Evolutionary conservation across 2,329 filamentous ascomycete species (phyloP).

Genomic region (Diaporthe sp.): DNA sequence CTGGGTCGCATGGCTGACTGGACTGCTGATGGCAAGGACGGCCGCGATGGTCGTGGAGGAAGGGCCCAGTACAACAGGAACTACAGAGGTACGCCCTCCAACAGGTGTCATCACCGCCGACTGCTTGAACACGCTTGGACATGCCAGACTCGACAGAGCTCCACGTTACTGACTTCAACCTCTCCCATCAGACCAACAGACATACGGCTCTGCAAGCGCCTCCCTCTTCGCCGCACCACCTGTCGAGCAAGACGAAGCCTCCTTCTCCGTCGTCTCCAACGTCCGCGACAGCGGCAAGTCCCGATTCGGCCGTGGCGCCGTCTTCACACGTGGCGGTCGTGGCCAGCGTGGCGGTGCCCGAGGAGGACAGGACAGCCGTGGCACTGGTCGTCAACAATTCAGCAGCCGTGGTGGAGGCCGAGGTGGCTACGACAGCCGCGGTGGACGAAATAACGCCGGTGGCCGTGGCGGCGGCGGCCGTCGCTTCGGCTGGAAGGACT

Average conservation of each 20-base stretch:
- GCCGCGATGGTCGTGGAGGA: conserved; percentile 77
- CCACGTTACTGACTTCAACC: conserved; percentile 40
- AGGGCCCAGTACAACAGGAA: conserved; percentile 92
- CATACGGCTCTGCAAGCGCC: conserved; percentile 91
- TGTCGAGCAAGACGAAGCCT: conserved; percentile 90
- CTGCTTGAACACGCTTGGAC: neutral
- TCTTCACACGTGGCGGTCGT: conserved; percentile 88
- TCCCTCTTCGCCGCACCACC: conserved; percentile 90
- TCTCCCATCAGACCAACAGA: conserved; percentile 82
- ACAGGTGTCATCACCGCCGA: conserved; percentile 4
- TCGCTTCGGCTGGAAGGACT: conserved; percentile 98
- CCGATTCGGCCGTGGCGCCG: conserved; percentile 89
- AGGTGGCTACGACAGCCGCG: conserved; percentile 64
- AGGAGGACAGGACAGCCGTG: conserved; percentile 65
- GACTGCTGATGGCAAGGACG: conserved; percentile 91
- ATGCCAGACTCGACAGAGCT: neutral
- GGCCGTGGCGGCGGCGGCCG: conserved; percentile 77
- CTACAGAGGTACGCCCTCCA: conserved; percentile 80
- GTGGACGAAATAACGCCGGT: conserved; percentile 58
- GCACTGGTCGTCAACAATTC: conserved; percentile 70
- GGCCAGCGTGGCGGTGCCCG: conserved; percentile 82
- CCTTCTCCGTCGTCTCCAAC: conserved; percentile 98
- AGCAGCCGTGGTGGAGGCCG: conserved; percentile 76
- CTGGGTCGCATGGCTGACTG: conserved; percentile 99
- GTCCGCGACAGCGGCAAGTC: conserved; percentile 87